phyloP scores from a whole-genome alignment of 2,329 filamentous ascomycete species.

The Aspergillus candidus region DNA sequence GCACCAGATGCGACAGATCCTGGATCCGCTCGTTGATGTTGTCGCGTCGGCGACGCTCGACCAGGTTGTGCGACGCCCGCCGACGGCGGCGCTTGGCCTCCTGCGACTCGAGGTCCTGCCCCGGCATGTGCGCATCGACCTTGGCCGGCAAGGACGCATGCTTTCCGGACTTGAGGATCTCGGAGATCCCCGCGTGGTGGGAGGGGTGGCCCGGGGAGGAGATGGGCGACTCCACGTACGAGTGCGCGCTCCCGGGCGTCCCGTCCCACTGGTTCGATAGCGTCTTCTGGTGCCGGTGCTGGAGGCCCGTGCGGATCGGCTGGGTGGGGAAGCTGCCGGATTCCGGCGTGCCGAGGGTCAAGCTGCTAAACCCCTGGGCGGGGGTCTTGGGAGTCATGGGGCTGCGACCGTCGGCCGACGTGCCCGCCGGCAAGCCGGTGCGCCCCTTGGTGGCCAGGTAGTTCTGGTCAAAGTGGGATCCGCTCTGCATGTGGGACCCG shows the following conservation, averaged over 20 bases:
- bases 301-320: slow-evolving; percentile 64
- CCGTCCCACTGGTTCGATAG: slow-evolving; percentile 86
- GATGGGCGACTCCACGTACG: slow-evolving; percentile 76
- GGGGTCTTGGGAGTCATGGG: slow-evolving; percentile 86
- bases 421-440: slow-evolving; percentile 57
- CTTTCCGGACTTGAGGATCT: slow-evolving; percentile 76
- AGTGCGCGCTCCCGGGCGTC: slow-evolving; percentile 75
- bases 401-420: slow-evolving; percentile 66
- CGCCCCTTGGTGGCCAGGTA: slow-evolving; percentile 56
- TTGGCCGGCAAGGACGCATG: slow-evolving; percentile 87
- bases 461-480: slow-evolving; percentile 47
- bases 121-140: slow-evolving; percentile 52
- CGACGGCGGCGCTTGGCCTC: slow-evolving; percentile 90
- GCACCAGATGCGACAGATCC: slow-evolving; percentile 88
- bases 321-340: slow-evolving; percentile 68
- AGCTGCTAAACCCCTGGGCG: slow-evolving; percentile 54
- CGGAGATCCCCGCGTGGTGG: slow-evolving; percentile 70
- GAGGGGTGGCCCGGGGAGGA: slow-evolving; percentile 61
- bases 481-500: slow-evolving; percentile 33
- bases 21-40: slow-evolving; percentile 99
- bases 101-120: slow-evolving; percentile 63
- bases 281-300: slow-evolving; percentile 68
- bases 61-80: slow-evolving; percentile 90
- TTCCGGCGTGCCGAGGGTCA: slow-evolving; percentile 67
- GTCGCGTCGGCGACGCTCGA: slow-evolving; percentile 88